phyloP scores from a whole-genome alignment of 2,329 filamentous ascomycete species.

The Penicillium sp. region DNA sequence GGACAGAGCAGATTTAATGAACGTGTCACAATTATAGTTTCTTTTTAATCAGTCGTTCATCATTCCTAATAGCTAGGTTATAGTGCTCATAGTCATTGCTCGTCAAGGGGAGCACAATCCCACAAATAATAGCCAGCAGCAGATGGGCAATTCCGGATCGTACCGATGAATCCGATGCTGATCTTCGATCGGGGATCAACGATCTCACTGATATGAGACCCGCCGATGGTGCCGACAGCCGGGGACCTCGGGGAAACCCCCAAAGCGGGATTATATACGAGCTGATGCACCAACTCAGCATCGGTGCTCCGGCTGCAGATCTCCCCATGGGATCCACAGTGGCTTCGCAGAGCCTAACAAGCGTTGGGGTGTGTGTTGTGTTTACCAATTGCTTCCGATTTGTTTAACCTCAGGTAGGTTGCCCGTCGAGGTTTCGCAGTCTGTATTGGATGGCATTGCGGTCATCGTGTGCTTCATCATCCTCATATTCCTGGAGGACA shows the following conservation, averaged over 20 bases:
- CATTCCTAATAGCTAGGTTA: neutral
- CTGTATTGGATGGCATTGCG: conserved; percentile 38
- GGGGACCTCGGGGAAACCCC: neutral
- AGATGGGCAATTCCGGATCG: neutral
- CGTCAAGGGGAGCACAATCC: neutral
- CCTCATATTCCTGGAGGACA: conserved; percentile 44
- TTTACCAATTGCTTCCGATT: neutral
- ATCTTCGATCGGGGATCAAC: neutral
- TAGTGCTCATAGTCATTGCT: neutral
- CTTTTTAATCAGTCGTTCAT: neutral
- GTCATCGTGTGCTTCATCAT: conserved; percentile 43
- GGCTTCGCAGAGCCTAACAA: neutral
- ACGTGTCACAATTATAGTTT: neutral
- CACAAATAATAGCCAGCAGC: neutral
- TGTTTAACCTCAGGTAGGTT: conserved; percentile 34
- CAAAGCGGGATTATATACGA: neutral
- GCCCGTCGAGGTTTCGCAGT: conserved; percentile 41
- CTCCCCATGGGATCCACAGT: conserved; percentile 8
- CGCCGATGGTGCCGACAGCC: neutral
- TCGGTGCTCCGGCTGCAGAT: conserved; percentile 1
- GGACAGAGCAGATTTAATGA: neutral
- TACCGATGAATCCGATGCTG: neutral
- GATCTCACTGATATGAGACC: conserved; percentile 1
- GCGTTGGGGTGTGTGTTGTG: neutral
- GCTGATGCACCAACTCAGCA: neutral